phyloP scores from a whole-genome alignment of 257 asterid species.

The Fraxinus cuspidata region DNA sequence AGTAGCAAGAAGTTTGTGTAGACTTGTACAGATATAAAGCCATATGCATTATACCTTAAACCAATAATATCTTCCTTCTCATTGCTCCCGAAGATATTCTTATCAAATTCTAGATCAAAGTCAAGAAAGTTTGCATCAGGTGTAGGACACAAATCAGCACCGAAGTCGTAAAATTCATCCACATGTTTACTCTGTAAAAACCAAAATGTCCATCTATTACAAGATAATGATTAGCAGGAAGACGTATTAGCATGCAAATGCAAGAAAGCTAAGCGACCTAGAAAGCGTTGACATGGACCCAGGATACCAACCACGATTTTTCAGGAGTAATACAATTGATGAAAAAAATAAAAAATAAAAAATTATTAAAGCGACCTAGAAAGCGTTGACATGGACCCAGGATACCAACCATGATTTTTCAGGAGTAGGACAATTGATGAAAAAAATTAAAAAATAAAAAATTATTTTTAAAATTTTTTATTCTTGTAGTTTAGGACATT shows the following conservation, averaged over 20 bases:
- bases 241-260: not conserved
- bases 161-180: slow-evolving; percentile 43
- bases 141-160: slow-evolving; percentile 39
- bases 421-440: no score
- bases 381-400: not conserved
- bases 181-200: slow-evolving; percentile 43
- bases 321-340: no score
- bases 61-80: slow-evolving; percentile 37
- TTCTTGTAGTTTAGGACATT: not conserved
- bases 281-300: not conserved
- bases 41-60: slow-evolving; percentile 46
- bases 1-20: not conserved
- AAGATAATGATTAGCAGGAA: not conserved
- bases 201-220: slow-evolving; percentile 12
- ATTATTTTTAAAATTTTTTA: no score
- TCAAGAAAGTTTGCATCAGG: slow-evolving; percentile 40
- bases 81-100: slow-evolving; percentile 26
- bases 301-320: no score
- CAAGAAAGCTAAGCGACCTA: not conserved
- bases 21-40: not conserved
- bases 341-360: no score
- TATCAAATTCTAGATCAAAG: slow-evolving; percentile 37
- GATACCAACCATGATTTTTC: no score
- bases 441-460: no score
- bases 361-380: not conserved